Percentiles rank a stretch among this genome's conserved stretches.
These are phyloP conservation scores for Phytophthora quininea DNA, from an alignment of 352 stramenopile genomes.

Conservation along the genomic window DNA sequence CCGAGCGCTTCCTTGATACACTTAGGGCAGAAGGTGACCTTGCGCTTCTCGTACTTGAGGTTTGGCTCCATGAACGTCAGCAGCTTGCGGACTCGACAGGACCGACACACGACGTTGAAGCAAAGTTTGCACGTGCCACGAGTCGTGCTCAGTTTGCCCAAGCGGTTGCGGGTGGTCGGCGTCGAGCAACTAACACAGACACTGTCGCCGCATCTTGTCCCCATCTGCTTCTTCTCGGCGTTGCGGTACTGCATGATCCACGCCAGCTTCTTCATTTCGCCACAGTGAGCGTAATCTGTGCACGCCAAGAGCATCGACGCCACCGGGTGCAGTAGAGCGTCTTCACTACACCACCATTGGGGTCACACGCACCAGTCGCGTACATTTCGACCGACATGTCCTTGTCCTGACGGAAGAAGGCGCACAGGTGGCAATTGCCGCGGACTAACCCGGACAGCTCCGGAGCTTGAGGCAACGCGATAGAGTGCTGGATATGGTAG, in stretches of 20 bases:
- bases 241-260: slow-evolving; percentile 42
- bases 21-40: slow-evolving; percentile 49
- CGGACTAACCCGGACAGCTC: slow-evolving; percentile 28
- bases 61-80: slow-evolving; percentile 45
- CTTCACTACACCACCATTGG: slow-evolving; percentile 26
- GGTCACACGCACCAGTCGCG: slow-evolving; percentile 32
- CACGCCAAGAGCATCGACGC: slow-evolving; percentile 30
- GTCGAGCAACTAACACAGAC: slow-evolving; percentile 39
- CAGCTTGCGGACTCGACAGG: slow-evolving; percentile 43
- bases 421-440: slow-evolving; percentile 34
- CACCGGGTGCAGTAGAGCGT: slow-evolving; percentile 27
- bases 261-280: slow-evolving; percentile 44
- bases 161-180: slow-evolving; percentile 16
- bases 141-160: slow-evolving; percentile 37
- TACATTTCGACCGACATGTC: slow-evolving; percentile 36
- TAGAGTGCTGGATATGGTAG: slow-evolving; percentile 36
- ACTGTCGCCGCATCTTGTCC: slow-evolving; percentile 25
- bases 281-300: slow-evolving; percentile 36
- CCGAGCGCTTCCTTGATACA: slow-evolving; percentile 44
- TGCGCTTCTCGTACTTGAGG: slow-evolving; percentile 44
- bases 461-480: slow-evolving; percentile 25
- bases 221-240: slow-evolving; percentile 32
- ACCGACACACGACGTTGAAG: slow-evolving; percentile 43
- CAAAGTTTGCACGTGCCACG: slow-evolving; percentile 47
- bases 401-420: slow-evolving; percentile 38